Conservation (phyloP, 75 land plant species). For the Cunninghamia lanceolata region DNA sequence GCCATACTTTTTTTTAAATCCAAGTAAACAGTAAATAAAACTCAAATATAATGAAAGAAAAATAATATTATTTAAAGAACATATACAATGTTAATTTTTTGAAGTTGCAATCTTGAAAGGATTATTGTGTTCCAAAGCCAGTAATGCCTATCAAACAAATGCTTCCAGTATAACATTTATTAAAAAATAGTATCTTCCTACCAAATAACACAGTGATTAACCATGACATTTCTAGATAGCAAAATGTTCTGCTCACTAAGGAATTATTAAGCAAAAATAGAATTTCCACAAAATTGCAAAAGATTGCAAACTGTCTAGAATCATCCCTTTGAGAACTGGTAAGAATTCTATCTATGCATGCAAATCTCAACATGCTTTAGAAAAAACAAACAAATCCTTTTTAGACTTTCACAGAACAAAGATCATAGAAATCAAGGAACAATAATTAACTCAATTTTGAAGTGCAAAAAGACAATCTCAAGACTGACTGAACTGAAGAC, state of each 20-base stretch:
- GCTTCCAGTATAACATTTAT: not conserved
- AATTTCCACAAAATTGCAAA: not conserved
- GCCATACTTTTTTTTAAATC: too few relatives aligned
- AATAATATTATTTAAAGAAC: too few relatives aligned
- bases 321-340: not conserved
- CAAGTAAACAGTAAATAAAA: too few relatives aligned
- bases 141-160: not conserved
- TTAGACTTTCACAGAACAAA: not conserved
- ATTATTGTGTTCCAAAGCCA: too few relatives aligned
- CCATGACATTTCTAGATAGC: not conserved
- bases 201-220: not conserved
- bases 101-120: too few relatives aligned
- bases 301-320: not conserved
- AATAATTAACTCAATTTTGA: not conserved
- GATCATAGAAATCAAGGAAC: not conserved
- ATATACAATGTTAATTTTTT: too few relatives aligned
- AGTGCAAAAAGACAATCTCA: not conserved
- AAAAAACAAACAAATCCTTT: not conserved
- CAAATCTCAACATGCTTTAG: not conserved
- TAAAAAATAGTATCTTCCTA: not conserved
- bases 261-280: not conserved
- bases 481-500: not conserved
- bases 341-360: not conserved
- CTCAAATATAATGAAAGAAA: too few relatives aligned
- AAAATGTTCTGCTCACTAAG: not conserved